These are phyloP conservation scores for Cymodocea nodosa DNA, from an alignment of 116 monocot species.

Conservation along the genomic window DNA sequence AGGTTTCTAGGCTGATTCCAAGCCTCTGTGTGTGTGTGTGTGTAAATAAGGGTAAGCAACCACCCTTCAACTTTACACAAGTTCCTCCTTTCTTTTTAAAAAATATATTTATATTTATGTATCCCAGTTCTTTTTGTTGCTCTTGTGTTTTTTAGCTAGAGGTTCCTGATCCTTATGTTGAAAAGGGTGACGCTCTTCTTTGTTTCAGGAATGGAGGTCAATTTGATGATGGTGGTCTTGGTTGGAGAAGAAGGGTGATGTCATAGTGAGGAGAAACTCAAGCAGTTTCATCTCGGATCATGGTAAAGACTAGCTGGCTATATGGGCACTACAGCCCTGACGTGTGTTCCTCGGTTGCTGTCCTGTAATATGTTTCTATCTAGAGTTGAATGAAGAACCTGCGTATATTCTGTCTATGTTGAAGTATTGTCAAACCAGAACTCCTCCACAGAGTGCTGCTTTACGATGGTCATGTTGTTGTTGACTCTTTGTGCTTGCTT, in stretches of 20 bases:
- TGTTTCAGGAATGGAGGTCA: background rate
- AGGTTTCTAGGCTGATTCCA: background rate
- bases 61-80: background rate
- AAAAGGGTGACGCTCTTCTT: background rate
- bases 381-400: background rate
- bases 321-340: background rate
- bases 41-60: conserved; percentile 5
- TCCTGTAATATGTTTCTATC: conserved; percentile 1
- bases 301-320: background rate
- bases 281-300: background rate
- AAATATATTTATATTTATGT: no score
- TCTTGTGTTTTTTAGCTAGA: background rate
- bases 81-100: no score
- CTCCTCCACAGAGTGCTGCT: no score
- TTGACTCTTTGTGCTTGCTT: no score
- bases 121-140: background rate
- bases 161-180: background rate
- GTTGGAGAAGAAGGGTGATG: background rate
- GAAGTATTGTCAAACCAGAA: no score
- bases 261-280: background rate
- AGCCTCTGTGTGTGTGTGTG: background rate
- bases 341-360: background rate
- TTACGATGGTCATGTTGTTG: no score
- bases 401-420: no score
- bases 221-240: background rate